Conservation (phyloP, 148 eudicot species). For the Chenopodium formosanum region DNA sequence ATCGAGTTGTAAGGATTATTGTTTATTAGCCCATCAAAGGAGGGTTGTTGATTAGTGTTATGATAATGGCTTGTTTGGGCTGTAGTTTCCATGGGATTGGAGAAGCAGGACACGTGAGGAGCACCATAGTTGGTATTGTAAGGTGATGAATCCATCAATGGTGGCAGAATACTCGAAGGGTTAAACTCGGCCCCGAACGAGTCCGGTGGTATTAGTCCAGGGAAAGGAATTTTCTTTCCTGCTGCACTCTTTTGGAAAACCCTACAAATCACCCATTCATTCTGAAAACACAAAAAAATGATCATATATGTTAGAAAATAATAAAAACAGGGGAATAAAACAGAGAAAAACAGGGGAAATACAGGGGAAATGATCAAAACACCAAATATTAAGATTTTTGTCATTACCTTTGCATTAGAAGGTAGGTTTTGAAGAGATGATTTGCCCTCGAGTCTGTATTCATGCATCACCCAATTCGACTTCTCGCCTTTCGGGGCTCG, state of each 20-base stretch:
- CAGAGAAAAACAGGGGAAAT: conserved; percentile 7
- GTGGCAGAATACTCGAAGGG: conserved; percentile 44
- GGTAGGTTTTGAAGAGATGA: conserved; percentile 35
- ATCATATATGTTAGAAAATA: not conserved
- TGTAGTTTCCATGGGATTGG: conserved; percentile 44
- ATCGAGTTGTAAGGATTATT: conserved; percentile 18
- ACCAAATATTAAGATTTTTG: not conserved
- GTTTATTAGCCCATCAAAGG: conserved; percentile 9
- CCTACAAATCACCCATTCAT: conserved; percentile 70
- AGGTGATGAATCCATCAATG: conserved; percentile 52
- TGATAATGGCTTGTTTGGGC: conserved; percentile 30
- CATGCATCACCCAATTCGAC: conserved; percentile 68
- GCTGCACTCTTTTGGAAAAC: conserved; percentile 50
- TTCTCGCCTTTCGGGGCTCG: conserved; percentile 60
- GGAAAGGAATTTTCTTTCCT: conserved; percentile 42
- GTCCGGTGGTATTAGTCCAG: conserved; percentile 24
- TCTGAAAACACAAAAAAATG: conserved; percentile 31
- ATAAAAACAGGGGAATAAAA: conserved; percentile 10
- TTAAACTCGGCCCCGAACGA: conserved; percentile 22
- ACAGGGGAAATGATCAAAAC: conserved; percentile 11
- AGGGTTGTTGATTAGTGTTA: conserved; percentile 13
- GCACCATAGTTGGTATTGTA: conserved; percentile 16
- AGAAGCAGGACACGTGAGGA: conserved; percentile 88
- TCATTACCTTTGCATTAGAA: conserved; percentile 27
- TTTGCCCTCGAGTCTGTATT: conserved; percentile 51